Percentiles rank a stretch among this genome's conserved stretches.
These are phyloP conservation scores for Rhynchospora pubera DNA, from an alignment of 176 grass and related monocot species.

Conservation along the genomic window DNA sequence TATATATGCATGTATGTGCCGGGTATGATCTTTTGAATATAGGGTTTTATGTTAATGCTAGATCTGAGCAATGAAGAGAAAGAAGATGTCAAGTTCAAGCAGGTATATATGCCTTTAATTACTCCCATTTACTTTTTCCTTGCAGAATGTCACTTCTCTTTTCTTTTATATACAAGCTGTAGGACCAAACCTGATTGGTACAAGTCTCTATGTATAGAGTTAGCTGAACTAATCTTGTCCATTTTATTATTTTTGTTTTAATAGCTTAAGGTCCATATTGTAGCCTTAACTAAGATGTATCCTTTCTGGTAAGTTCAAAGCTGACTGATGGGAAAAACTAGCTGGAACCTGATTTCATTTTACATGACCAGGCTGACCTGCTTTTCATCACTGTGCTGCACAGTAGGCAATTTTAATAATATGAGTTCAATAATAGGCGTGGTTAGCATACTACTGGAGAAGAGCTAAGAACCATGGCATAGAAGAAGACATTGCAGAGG, in stretches of 20 bases:
- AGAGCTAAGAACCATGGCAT: constrained; percentile 66
- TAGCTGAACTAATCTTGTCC: background rate
- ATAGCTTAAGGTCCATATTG: background rate
- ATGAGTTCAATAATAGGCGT: constrained; percentile 47
- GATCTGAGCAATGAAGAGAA: constrained; percentile 77
- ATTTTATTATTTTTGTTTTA: background rate
- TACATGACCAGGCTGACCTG: background rate
- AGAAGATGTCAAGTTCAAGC: constrained; percentile 86
- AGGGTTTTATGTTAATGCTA: constrained; percentile 30
- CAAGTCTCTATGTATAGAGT: background rate
- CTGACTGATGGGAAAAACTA: background rate
- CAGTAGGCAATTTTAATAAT: background rate
- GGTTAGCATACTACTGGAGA: constrained; percentile 88
- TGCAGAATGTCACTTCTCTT: constrained; percentile 3
- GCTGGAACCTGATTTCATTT: background rate
- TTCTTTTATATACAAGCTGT: background rate
- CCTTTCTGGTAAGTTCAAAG: background rate
- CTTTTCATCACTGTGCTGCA: background rate
- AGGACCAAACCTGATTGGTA: background rate
- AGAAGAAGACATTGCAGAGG: constrained; percentile 98
- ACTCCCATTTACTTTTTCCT: background rate
- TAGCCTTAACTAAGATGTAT: background rate
- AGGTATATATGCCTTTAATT: constrained; percentile 38
- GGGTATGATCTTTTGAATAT: constrained; percentile 6
- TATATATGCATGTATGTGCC: background rate